Evolutionary conservation across 2,329 filamentous ascomycete species (phyloP), one percentile per base, ranked within the genome.

Genomic region (Cadophora sp.): DNA sequence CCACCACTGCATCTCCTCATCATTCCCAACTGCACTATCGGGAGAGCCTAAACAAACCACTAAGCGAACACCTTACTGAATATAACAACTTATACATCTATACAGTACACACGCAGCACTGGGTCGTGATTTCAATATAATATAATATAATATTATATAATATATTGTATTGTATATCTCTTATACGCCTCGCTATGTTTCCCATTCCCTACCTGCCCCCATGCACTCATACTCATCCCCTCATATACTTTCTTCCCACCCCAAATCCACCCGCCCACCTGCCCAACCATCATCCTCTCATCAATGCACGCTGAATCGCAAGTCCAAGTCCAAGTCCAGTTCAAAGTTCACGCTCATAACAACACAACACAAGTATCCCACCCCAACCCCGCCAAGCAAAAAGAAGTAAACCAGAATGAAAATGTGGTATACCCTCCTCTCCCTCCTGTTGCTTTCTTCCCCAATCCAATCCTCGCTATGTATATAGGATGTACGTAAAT

Each of bases 221-320:
- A 4, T 30, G 27, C 11, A 39, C 7, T 39, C 8, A 39, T 39
- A 8, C 13, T 53, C 50, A 33, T 53, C 6, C 27, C 27, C 27
- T 33, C 14, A 53, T 33, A n/a, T 53, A 33, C 36, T 8, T 39
- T 13, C 36, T 39, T 53, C 27, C 27, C 24, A 53, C 24, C 50
- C 27, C 8, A 11, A 11, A 50, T 39, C 30, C 27, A 36, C 5
- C 50, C 24, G 7, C 16, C 50, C 16, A 33, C 51, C 30, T n/a
- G n/a, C n/a, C n/a, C n/a, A n/a, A n/a, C n/a, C n/a, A n/a, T n/a
- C n/a, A n/a, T n/a, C n/a, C n/a, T n/a, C n/a, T n/a, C 4, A 22
- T 24, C 41, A 22, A 47, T 60, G 58, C 41, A 60, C 58, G 58
- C 41, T 48, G 41, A 60, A 47, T 30, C 27, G 27, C 27, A 30